Evolutionary conservation across 345 rosid species (phyloP), one percentile per base, ranked within the genome.

Genomic region (Noccaea caerulescens): DNA sequence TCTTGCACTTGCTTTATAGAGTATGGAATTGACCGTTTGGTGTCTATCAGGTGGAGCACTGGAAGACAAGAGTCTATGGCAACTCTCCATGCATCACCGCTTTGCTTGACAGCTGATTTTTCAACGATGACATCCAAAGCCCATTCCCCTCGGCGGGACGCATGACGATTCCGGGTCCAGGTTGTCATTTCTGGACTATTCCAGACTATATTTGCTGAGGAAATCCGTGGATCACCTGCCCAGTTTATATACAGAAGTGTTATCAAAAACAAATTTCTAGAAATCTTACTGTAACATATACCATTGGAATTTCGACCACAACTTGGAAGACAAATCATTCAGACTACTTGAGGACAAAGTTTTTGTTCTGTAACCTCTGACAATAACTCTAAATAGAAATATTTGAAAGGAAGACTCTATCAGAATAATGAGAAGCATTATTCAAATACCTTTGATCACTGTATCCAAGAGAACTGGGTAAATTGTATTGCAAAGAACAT

Each of bases 21-120:
- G 77, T 89, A 91, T 4, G 99, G 99, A 18, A 89, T 80, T 8
- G 99, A 94, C 34, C 95, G 87, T 49, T 72, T 84, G 8, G 89
- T 85, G 72, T 94, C 96, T 64, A 91, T 82, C 3, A 88, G 71
- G 79, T 89, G 89, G 64, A 91, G 81, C 14, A 94, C 87, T 11
- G 99, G 89, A 75, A 94, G 91, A 79, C 98, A 91, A 4, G 93
- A 82, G 72, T 94, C 98, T 32, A 91, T 75, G 52, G 83, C 90
- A 68, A 85, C 79, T 81, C 99, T 89, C 99, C 99, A 94, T 8
- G 96, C 96, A 87, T 89, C 99, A 45, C 97, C 98, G 68, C 87
- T 86, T 77, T 78, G 76, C 76, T 88, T 91, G 59, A 89, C 90
- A 50, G 71, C 89, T 13, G 90, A 76, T 62, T 91, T 91, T 68